Percentiles rank a stretch among this genome's conserved stretches.
phyloP scores from a whole-genome alignment of 176 grass and related monocot species.

The Saccharum officinarum region DNA sequence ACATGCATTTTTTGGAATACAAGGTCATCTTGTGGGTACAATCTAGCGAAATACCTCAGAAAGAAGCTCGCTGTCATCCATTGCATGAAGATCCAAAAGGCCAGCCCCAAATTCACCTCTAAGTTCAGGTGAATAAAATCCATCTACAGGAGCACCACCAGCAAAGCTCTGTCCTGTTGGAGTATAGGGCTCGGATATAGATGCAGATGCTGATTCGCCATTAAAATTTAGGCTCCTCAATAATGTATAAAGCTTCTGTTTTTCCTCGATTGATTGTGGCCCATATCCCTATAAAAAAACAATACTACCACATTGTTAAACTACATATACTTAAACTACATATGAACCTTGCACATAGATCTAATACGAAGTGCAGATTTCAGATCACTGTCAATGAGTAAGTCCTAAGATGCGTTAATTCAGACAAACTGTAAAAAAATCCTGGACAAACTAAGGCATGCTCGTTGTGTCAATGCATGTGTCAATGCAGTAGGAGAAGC shows the following conservation, averaged over 20 bases:
- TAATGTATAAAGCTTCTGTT: slow-evolving; percentile 82
- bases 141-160: slow-evolving; percentile 47
- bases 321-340: background rate
- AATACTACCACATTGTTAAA: slow-evolving; percentile 18
- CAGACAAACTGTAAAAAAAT: background rate
- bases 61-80: slow-evolving; percentile 93
- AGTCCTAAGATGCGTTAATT: background rate
- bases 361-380: background rate
- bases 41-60: slow-evolving; percentile 65
- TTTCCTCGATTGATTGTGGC: slow-evolving; percentile 91
- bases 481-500: background rate
- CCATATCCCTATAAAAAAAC: slow-evolving; percentile 79
- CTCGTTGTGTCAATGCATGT: background rate
- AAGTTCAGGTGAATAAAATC: slow-evolving; percentile 95
- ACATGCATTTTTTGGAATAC: background rate
- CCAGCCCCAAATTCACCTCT: slow-evolving; percentile 98
- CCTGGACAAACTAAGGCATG: background rate
- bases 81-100: slow-evolving; percentile 94
- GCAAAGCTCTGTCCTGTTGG: slow-evolving; percentile 67
- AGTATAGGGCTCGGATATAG: slow-evolving; percentile 63
- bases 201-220: slow-evolving; percentile 53
- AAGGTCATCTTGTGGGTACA: background rate
- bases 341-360: background rate
- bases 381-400: background rate
- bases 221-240: slow-evolving; percentile 93